Percentiles rank a stretch among this genome's conserved stretches.
Conservation (phyloP, 1,139 yeast species). For the Scheffersomyces quercinus region DNA sequence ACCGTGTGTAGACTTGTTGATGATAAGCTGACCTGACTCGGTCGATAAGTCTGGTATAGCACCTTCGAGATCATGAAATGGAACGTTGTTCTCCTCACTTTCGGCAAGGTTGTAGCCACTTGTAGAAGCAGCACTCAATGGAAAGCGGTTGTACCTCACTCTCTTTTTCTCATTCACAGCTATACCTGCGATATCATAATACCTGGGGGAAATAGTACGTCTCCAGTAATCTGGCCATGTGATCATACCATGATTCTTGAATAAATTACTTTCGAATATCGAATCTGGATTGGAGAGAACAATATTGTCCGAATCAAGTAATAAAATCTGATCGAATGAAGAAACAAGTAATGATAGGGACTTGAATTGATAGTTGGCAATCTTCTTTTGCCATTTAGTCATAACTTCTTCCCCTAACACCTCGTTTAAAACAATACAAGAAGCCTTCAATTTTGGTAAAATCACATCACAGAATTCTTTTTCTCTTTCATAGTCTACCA, state of each 20-base stretch:
- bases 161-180: constrained; percentile 34
- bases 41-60: constrained; percentile 62
- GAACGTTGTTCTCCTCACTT: constrained; percentile 11
- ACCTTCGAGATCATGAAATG: constrained; percentile 55
- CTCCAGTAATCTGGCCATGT: constrained; percentile 88
- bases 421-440: constrained; percentile 30
- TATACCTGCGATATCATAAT: constrained; percentile 63
- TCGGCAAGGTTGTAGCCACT: constrained; percentile 1
- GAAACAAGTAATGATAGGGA: constrained; percentile 41
- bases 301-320: constrained; percentile 46
- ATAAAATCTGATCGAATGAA: constrained; percentile 42
- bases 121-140: constrained; percentile 7
- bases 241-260: constrained; percentile 56
- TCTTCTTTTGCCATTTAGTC: constrained; percentile 28
- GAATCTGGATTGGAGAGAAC: constrained; percentile 37
- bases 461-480: constrained; percentile 13
- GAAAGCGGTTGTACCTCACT: constrained; percentile 17
- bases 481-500: constrained; percentile 26
- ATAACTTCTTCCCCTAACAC: constrained; percentile 35
- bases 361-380: constrained; percentile 41
- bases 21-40: constrained; percentile 61
- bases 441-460: constrained; percentile 16
- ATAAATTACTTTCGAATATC: constrained; percentile 57
- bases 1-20: constrained; percentile 55
- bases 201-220: constrained; percentile 68